phyloP scores from a whole-genome alignment of 176 grass and related monocot genomes.

The Oryza officinalis region DNA sequence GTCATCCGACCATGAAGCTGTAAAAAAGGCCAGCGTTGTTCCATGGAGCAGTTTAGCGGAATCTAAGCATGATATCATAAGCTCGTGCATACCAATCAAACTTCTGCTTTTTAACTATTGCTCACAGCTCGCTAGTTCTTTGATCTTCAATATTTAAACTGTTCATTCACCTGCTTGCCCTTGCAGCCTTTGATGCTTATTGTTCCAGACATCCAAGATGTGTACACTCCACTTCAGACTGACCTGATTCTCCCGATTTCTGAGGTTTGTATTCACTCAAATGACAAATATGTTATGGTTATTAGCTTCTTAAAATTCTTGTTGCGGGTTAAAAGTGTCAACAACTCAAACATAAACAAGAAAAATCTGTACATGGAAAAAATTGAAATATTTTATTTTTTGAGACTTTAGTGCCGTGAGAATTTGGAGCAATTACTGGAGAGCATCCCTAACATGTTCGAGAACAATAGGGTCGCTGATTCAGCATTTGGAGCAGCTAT shows the following conservation, averaged over 20 bases:
- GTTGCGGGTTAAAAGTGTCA: constrained; percentile 6
- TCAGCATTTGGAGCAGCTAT: constrained; percentile 90
- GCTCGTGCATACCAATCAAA: not conserved
- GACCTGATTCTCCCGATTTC: constrained; percentile 74
- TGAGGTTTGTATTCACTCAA: constrained; percentile 56
- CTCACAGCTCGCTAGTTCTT: not conserved
- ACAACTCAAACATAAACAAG: constrained; percentile 2
- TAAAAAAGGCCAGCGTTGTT: not conserved
- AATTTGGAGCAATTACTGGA: constrained; percentile 77
- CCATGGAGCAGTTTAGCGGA: not conserved
- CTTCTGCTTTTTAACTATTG: not conserved
- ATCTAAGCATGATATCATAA: not conserved
- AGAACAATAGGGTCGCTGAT: constrained; percentile 68
- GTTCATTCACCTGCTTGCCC: constrained; percentile 5
- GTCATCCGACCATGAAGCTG: not conserved
- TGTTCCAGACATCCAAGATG: constrained; percentile 83
- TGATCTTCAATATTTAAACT: not conserved
- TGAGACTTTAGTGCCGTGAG: constrained; percentile 71
- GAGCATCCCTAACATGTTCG: constrained; percentile 81
- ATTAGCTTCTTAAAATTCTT: constrained; percentile 7
- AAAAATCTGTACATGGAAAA: constrained; percentile 30
- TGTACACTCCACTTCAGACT: constrained; percentile 79
- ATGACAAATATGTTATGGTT: constrained; percentile 13
- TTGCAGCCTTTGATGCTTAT: constrained; percentile 87
- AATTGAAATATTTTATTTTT: constrained; percentile 24